phyloP scores from a whole-genome alignment of 257 asterid species.

The Solanum raphanifolium region DNA sequence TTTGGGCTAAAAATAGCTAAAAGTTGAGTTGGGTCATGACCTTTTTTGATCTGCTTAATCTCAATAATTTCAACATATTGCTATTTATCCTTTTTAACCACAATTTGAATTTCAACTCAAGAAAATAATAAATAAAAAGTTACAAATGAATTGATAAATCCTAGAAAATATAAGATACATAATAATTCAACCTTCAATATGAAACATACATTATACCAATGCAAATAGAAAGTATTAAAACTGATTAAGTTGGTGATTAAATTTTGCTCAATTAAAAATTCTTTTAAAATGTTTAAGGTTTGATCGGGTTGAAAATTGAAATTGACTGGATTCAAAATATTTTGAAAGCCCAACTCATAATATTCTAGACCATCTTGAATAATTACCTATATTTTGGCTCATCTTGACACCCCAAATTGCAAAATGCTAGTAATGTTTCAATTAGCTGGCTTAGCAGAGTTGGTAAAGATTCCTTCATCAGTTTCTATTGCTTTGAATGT shows the following conservation, averaged over 20 bases:
- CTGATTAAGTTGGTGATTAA: neutral
- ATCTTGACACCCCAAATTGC: neutral
- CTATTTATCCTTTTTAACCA: too few relatives aligned
- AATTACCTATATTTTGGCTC: neutral
- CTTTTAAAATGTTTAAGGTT: neutral
- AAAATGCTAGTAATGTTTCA: neutral
- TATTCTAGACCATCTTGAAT: too few relatives aligned
- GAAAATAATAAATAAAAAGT: too few relatives aligned
- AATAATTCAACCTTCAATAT: too few relatives aligned
- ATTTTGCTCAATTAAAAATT: too few relatives aligned
- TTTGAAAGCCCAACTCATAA: neutral
- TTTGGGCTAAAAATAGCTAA: too few relatives aligned
- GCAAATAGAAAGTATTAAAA: too few relatives aligned
- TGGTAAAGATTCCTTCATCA: neutral
- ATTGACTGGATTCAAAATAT: neutral
- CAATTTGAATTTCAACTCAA: too few relatives aligned
- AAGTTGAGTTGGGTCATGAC: neutral
- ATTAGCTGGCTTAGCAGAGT: neutral
- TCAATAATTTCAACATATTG: neutral
- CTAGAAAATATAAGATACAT: too few relatives aligned
- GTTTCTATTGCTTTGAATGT: neutral
- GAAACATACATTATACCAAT: neutral
- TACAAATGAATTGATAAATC: neutral
- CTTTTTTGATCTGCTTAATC: neutral
- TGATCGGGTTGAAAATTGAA: neutral